Percentiles rank a stretch among this genome's conserved stretches.
phyloP scores from a whole-genome alignment of 2,329 filamentous ascomycete species.

The Botrytis squamosa region DNA sequence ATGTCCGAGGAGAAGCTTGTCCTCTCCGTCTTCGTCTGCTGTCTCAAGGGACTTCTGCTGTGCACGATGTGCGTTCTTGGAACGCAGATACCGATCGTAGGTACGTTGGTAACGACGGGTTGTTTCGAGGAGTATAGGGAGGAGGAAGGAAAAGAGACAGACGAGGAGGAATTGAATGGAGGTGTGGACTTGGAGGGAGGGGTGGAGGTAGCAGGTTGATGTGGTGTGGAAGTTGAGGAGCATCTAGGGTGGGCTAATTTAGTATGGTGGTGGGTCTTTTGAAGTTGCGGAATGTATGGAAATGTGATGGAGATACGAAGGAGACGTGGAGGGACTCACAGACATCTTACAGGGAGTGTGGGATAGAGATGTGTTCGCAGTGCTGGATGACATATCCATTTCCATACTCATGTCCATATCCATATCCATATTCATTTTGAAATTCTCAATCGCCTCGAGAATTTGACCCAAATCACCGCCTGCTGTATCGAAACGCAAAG shows the following conservation, averaged over 20 bases:
- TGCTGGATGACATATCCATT: constrained; percentile 1
- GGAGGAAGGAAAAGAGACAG: constrained; percentile 29
- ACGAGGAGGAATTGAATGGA: constrained; percentile 29
- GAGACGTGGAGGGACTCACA: constrained; percentile 20
- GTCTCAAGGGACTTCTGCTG: constrained; percentile 14
- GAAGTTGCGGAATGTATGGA: not conserved
- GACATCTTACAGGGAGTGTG: constrained; percentile 29
- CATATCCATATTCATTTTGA: not conserved
- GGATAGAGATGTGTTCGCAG: constrained; percentile 27
- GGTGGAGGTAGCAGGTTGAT: constrained; percentile 31
- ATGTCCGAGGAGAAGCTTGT: constrained; percentile 25
- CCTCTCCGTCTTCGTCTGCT: constrained; percentile 25
- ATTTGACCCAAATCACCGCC: not conserved
- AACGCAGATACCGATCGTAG: constrained; percentile 28
- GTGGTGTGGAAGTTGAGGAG: constrained; percentile 33
- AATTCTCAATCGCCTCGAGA: not conserved
- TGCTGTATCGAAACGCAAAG: not conserved
- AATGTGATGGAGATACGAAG: not conserved
- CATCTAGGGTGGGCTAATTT: constrained; percentile 25
- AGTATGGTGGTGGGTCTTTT: not conserved
- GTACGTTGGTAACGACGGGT: constrained; percentile 28
- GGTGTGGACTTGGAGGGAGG: constrained; percentile 28
- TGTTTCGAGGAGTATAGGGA: constrained; percentile 31
- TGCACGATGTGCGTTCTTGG: not conserved
- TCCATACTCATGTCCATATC: constrained; percentile 16